Evolutionary conservation across 2,329 filamentous ascomycete genomes (phyloP).

Genomic region (Aspergillus pseudoterreus): DNA sequence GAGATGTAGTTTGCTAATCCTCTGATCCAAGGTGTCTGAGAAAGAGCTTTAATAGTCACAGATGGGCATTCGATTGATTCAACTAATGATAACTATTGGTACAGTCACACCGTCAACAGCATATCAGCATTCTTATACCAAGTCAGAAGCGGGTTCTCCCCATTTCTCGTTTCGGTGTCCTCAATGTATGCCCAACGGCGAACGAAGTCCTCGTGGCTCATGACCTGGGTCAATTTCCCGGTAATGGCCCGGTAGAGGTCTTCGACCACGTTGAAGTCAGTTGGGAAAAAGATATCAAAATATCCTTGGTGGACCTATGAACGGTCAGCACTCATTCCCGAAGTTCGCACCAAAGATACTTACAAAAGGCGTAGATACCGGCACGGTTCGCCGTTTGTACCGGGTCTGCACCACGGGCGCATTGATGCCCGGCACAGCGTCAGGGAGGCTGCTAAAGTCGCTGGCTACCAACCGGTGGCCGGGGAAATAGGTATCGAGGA

Average conservation of each 20-base stretch:
- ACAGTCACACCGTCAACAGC: slow-evolving; percentile 69
- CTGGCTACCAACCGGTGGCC: slow-evolving; percentile 82
- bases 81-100: not conserved
- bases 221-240: slow-evolving; percentile 80
- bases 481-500: slow-evolving; percentile 83
- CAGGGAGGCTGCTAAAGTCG: slow-evolving; percentile 84
- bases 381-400: slow-evolving; percentile 80
- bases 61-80: not conserved
- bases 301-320: slow-evolving; percentile 90
- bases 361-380: slow-evolving; percentile 86
- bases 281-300: slow-evolving; percentile 98
- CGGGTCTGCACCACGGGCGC: slow-evolving; percentile 95
- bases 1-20: too few relatives aligned
- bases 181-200: slow-evolving; percentile 83
- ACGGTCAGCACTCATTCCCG: slow-evolving; percentile 3
- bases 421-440: slow-evolving; percentile 79
- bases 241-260: slow-evolving; percentile 90
- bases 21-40: too few relatives aligned
- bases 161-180: slow-evolving; percentile 81
- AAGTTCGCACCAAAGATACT: slow-evolving; percentile 32
- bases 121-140: slow-evolving; percentile 97
- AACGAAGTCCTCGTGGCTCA: slow-evolving; percentile 88
- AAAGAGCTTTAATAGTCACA: too few relatives aligned
- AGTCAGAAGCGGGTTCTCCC: slow-evolving; percentile 85
- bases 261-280: slow-evolving; percentile 87